Conservation (phyloP, 345 rosid species). For the Populus pruinosa region DNA sequence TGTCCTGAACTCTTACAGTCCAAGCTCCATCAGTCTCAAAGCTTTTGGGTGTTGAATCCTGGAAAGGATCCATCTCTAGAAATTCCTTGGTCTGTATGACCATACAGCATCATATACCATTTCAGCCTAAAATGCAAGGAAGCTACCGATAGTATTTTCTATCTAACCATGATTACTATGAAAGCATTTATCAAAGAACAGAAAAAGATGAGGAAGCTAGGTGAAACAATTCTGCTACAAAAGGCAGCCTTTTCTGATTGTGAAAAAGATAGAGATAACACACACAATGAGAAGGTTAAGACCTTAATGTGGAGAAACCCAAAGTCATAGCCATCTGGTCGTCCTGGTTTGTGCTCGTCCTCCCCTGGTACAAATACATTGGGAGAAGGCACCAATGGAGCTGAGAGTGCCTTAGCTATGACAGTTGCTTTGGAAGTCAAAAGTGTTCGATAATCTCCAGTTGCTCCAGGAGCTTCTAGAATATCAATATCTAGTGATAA, state of each 20-base stretch:
- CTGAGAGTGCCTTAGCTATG: conserved; percentile 77
- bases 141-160: not conserved
- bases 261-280: not conserved
- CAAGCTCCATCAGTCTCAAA: not conserved
- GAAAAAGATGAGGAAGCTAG: not conserved
- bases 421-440: conserved; percentile 78
- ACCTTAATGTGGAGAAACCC: conserved; percentile 98
- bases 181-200: not conserved
- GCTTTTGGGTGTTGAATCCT: not conserved
- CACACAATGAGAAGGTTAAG: conserved; percentile 2
- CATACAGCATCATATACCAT: not conserved
- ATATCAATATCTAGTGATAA: conserved; percentile 87
- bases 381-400: conserved; percentile 59
- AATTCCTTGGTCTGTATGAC: not conserved
- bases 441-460: conserved; percentile 89
- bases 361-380: conserved; percentile 82
- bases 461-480: conserved; percentile 89
- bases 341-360: conserved; percentile 72
- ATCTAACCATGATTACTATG: not conserved
- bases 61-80: not conserved
- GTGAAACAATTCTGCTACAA: not conserved
- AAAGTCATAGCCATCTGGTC: conserved; percentile 77
- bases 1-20: not conserved
- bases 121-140: not conserved
- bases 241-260: not conserved